A percentile compares a stretch with the other conserved stretches of the same genome.
Conservation (phyloP, 176 grass and related monocot genomes). For the Juncus effusus region DNA sequence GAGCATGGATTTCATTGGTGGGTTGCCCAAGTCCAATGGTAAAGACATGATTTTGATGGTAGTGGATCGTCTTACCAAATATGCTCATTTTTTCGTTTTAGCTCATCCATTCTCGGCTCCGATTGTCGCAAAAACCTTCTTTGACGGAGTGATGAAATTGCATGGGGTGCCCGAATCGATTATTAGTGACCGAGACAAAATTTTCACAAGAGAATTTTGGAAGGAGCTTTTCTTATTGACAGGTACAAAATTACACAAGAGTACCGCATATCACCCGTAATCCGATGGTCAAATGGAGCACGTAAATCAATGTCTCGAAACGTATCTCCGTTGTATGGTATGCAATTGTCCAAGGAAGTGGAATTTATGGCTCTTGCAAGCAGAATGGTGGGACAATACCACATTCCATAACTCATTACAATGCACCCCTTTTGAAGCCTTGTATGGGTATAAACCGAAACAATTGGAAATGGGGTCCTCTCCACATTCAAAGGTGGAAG, state of each 20-base stretch:
- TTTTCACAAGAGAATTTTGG: background rate
- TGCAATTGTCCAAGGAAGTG: background rate
- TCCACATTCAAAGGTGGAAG: too few relatives aligned
- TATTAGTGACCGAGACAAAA: background rate
- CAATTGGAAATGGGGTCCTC: background rate
- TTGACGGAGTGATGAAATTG: background rate
- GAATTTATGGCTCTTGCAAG: background rate
- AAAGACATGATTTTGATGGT: background rate
- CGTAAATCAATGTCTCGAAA: background rate
- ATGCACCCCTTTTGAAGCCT: background rate
- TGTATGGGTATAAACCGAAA: background rate
- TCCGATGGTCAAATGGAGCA: background rate
- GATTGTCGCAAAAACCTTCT: background rate
- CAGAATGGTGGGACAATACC: conserved; percentile 16
- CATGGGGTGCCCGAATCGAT: background rate
- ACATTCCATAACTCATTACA: background rate
- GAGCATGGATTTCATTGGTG: background rate
- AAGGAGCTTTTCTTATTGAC: background rate
- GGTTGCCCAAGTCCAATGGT: background rate
- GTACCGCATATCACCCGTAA: background rate
- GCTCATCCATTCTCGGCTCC: background rate
- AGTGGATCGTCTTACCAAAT: background rate
- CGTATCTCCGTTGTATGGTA: background rate
- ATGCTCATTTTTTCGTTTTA: background rate
- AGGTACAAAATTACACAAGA: background rate